Evolutionary conservation across 176 grass and related monocot species (phyloP).

Genomic region (Elaeis guineensis): DNA sequence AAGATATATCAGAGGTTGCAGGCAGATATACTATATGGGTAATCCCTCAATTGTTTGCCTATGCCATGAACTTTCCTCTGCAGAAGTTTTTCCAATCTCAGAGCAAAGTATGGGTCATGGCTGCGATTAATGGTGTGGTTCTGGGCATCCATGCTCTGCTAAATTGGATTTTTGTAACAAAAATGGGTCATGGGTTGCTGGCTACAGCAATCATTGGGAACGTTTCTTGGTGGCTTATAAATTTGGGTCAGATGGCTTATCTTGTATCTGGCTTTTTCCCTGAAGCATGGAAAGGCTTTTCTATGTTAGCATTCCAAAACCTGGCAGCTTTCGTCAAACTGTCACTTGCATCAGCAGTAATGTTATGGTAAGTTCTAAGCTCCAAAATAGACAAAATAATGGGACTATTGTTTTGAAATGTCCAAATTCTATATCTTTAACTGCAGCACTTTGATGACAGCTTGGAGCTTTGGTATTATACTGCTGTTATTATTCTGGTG

Average conservation of each 20-base stretch:
- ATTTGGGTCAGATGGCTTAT: conserved; percentile 7
- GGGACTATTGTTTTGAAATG: no score
- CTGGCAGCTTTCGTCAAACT: conserved; percentile 11
- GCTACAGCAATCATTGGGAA: conserved; percentile 11
- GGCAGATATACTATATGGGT: conserved; percentile 6
- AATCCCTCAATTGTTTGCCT: conserved; percentile 7
- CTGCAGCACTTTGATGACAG: conserved; percentile 15
- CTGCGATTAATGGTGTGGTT: not conserved
- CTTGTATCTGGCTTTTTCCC: conserved; percentile 6
- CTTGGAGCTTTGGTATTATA: conserved; percentile 94
- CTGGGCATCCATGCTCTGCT: conserved; percentile 7
- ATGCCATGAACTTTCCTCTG: conserved; percentile 13
- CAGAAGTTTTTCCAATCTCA: conserved; percentile 20
- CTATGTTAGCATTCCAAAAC: conserved; percentile 2
- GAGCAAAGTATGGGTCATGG: conserved; percentile 17
- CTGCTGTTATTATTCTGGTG: conserved; percentile 68
- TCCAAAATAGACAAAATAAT: no score
- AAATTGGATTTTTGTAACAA: conserved; percentile 6
- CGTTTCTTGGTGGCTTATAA: conserved; percentile 13
- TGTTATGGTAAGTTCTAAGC: conserved; percentile 6
- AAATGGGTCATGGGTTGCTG: conserved; percentile 4
- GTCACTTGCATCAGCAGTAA: conserved; percentile 9
- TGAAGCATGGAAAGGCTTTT: conserved; percentile 17
- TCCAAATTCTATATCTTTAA: not conserved
- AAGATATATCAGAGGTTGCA: not conserved